These are phyloP conservation scores for Brettanomyces sp. DNA, from an alignment of 805 yeast genomes.

Conservation along the genomic window DNA sequence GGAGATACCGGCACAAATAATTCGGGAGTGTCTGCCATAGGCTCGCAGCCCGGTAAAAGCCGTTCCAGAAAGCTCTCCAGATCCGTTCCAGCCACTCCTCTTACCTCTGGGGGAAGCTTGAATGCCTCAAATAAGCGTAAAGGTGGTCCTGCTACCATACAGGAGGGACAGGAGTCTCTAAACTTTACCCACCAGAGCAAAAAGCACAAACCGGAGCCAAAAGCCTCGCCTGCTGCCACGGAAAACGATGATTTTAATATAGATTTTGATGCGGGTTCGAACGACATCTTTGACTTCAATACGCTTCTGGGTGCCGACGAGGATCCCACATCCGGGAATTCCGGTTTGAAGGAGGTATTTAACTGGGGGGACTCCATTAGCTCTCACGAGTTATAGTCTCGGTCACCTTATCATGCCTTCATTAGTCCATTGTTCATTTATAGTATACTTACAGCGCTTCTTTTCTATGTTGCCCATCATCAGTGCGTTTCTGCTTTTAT, in stretches of 20 bases:
- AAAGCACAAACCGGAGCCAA: too few species aligned
- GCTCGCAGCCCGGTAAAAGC: conserved; percentile 10
- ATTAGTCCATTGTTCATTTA: background rate
- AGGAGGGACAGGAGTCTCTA: conserved; percentile 8
- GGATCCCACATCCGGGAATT: conserved; percentile 18
- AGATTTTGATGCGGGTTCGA: conserved; percentile 26
- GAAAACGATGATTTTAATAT: conserved; percentile 6
- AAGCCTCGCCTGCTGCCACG: background rate
- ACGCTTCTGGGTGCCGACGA: conserved; percentile 33
- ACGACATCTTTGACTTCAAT: conserved; percentile 34
- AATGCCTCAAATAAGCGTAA: background rate
- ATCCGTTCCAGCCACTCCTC: conserved; percentile 27
- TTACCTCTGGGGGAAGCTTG: conserved; percentile 8
- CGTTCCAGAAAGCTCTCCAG: conserved; percentile 16
- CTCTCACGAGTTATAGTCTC: conserved; percentile 10
- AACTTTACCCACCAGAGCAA: background rate
- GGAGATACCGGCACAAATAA: background rate
- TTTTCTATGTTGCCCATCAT: too few species aligned
- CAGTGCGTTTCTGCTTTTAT: too few species aligned
- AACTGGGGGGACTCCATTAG: conserved; percentile 36
- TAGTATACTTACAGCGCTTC: too few species aligned
- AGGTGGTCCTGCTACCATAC: conserved; percentile 4
- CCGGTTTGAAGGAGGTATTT: conserved; percentile 26
- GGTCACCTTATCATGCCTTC: background rate
- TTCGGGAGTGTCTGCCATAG: background rate